These are phyloP conservation scores for Ophiostoma ips DNA, from an alignment of 2,329 filamentous ascomycete species.

Conservation along the genomic window DNA sequence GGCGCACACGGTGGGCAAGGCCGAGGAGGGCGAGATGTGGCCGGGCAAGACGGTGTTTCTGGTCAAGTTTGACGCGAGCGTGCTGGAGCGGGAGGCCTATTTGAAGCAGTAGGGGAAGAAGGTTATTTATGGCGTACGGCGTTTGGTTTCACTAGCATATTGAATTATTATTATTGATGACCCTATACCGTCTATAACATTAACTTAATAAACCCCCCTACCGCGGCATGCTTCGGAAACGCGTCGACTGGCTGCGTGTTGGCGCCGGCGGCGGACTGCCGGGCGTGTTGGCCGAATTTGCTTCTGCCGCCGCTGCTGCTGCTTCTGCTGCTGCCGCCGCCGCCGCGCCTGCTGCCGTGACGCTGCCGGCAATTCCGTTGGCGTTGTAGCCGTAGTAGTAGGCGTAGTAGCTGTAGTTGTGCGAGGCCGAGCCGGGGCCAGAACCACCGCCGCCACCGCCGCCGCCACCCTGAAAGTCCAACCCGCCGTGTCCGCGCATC, in stretches of 20 bases:
- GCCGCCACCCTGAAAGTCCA: conserved; percentile 9
- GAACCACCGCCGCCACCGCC: background rate
- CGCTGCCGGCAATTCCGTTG: conserved; percentile 3
- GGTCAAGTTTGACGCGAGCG: conserved; percentile 81
- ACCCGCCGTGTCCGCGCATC: conserved; percentile 46
- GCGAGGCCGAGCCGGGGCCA: background rate
- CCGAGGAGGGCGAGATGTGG: conserved; percentile 67
- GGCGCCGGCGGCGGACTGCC: conserved; percentile 8
- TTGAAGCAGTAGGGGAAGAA: conserved; percentile 39
- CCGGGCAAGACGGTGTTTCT: conserved; percentile 92
- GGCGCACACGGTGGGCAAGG: conserved; percentile 60
- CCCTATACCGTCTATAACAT: background rate
- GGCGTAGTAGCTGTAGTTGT: conserved; percentile 20
- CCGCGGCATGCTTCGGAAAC: conserved; percentile 7
- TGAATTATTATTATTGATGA: background rate
- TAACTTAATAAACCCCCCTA: background rate
- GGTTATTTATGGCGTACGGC: background rate
- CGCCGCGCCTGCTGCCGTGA: background rate
- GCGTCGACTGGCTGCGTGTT: conserved; percentile 12
- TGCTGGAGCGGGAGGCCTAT: conserved; percentile 81
- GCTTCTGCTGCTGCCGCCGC: conserved; percentile 1
- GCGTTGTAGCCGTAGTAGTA: conserved; percentile 15
- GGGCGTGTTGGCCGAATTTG: background rate
- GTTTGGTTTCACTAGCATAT: background rate
- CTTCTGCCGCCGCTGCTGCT: background rate